Conservation (phyloP, 495 filamentous ascomycete genomes). For the Podospora didyma region DNA sequence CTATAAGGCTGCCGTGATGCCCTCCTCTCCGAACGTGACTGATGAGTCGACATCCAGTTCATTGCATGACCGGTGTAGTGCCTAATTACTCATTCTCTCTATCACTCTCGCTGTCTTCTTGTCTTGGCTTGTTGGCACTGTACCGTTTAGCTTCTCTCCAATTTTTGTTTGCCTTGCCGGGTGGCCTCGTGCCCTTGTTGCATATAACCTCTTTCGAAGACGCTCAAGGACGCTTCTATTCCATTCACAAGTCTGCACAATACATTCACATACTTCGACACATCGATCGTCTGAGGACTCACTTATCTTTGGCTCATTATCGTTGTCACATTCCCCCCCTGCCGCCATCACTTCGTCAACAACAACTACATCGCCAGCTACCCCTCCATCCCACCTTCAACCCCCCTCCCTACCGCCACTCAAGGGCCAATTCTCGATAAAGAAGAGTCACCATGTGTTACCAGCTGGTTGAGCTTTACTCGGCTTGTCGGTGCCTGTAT, state of each 20-base stretch:
- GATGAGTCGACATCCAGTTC: conserved; percentile 27
- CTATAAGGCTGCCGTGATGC: conserved; percentile 31
- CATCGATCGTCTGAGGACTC: neutral
- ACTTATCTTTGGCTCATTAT: neutral
- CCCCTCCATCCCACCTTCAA: neutral
- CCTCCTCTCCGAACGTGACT: conserved; percentile 15
- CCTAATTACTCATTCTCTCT: conserved; percentile 30
- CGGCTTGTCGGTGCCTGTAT: conserved; percentile 81
- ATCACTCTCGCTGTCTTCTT: conserved; percentile 2
- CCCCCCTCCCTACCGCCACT: neutral
- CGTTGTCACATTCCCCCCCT: neutral
- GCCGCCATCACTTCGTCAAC: neutral
- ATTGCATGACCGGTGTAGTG: conserved; percentile 23
- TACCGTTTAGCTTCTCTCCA: conserved; percentile 5
- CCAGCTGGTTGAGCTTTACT: conserved; percentile 72
- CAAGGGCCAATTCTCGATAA: neutral
- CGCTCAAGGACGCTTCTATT: neutral
- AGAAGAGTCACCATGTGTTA: conserved; percentile 59
- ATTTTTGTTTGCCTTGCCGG: neutral
- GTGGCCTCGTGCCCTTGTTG: conserved; percentile 3
- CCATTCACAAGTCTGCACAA: no score
- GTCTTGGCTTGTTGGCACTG: conserved; percentile 6
- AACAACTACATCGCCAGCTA: no score
- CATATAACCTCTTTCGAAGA: conserved; percentile 17
- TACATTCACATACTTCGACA: no score